These are phyloP conservation scores for Hansenula sp. DNA, from an alignment of 1,139 yeast genomes.

Conservation along the genomic window DNA sequence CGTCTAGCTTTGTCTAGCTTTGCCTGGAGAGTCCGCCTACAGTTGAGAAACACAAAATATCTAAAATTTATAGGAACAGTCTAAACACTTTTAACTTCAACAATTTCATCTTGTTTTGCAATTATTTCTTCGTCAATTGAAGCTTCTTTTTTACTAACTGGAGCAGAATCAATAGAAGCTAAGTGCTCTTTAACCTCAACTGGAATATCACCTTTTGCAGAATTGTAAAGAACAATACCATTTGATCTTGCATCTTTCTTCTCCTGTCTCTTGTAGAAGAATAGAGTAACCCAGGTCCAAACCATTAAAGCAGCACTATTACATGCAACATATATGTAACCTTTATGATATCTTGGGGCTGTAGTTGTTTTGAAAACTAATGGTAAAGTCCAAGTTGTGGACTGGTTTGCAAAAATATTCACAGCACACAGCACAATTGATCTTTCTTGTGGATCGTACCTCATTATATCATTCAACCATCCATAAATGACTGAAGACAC, in stretches of 20 bases:
- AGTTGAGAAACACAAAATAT: no score
- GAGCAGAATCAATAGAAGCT: no score
- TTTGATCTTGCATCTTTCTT: constrained; percentile 43
- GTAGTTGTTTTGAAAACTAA: constrained; percentile 53
- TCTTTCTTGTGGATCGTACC: constrained; percentile 30
- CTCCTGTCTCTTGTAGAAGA: constrained; percentile 55
- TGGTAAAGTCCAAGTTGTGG: constrained; percentile 28
- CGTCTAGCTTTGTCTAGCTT: no score
- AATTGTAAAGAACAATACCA: constrained; percentile 43
- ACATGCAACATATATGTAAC: constrained; percentile 39
- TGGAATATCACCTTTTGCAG: constrained; percentile 2
- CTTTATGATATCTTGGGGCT: constrained; percentile 46
- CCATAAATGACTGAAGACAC: constrained; percentile 32
- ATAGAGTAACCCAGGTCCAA: constrained; percentile 50
- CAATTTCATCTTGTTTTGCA: no score
- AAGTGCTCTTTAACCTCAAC: not conserved
- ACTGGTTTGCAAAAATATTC: not conserved
- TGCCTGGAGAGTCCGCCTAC: no score
- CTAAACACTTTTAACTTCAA: no score
- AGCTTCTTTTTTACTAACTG: not conserved
- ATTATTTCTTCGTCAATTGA: no score
- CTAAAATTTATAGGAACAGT: no score
- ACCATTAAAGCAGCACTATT: constrained; percentile 41
- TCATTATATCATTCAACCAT: constrained; percentile 29
- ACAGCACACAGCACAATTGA: constrained; percentile 14